A percentile compares a stretch with the other conserved stretches of the same genome.
phyloP scores from a whole-genome alignment of 2,329 filamentous ascomycete genomes.

The Lachnellula arida region DNA sequence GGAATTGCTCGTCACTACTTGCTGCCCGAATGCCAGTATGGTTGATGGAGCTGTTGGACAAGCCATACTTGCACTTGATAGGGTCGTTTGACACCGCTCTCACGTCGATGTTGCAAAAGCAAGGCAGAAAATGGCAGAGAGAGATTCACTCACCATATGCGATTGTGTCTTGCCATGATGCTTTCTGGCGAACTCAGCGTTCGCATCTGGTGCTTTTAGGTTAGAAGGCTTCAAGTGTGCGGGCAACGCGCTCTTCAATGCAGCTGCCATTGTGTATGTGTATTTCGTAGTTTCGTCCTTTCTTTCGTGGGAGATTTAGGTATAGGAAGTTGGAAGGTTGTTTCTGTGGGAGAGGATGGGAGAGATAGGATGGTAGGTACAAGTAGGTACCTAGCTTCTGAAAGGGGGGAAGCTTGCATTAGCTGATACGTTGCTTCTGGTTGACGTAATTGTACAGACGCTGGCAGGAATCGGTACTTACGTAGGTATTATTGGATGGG shows the following conservation, averaged over 20 bases:
- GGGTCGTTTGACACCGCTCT: neutral
- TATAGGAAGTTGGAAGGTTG: neutral
- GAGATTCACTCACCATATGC: slow-evolving; percentile 66
- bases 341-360: neutral
- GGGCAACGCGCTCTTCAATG: slow-evolving; percentile 71
- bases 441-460: slow-evolving; percentile 13
- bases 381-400: neutral
- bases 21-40: no score
- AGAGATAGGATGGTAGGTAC: no score
- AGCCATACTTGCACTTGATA: neutral
- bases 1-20: no score
- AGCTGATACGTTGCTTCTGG: slow-evolving; percentile 1
- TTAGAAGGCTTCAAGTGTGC: slow-evolving; percentile 64
- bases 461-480: neutral
- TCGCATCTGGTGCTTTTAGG: slow-evolving; percentile 34
- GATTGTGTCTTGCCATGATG: slow-evolving; percentile 83
- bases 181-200: slow-evolving; percentile 51
- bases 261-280: slow-evolving; percentile 55
- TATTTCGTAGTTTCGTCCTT: neutral
- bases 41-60: neutral
- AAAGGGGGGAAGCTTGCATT: slow-evolving; percentile 1
- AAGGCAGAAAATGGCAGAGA: neutral
- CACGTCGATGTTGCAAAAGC: neutral
- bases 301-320: neutral
- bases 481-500: neutral